Conservation (phyloP, 2,329 filamentous ascomycete species). For the Aulographum hederae region DNA sequence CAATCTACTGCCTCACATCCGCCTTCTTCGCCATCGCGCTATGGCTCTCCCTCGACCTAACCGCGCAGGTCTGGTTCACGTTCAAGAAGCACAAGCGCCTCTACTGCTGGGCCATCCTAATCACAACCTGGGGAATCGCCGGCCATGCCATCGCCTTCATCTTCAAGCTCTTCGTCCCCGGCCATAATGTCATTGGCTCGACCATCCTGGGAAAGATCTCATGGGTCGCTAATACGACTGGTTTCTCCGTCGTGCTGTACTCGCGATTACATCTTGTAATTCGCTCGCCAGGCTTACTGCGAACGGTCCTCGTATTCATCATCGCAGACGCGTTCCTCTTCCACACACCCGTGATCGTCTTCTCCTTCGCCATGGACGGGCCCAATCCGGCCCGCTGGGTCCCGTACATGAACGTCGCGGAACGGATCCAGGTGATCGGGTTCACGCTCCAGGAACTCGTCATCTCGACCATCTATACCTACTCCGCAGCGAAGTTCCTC, state of each 20-base stretch:
- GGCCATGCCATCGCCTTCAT: constrained; percentile 2
- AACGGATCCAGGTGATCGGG: constrained; percentile 2
- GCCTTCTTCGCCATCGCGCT: constrained; percentile 3
- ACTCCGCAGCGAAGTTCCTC: constrained; percentile 2
- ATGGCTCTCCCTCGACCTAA: constrained; percentile 2
- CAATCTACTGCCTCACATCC: constrained; percentile 2
- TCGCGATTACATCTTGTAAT: constrained; percentile 4
- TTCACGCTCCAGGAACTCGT: constrained; percentile 3
- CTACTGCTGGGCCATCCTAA: constrained; percentile 4
- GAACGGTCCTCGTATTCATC: constrained; percentile 2
- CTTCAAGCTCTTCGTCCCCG: constrained; percentile 2
- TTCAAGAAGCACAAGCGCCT: constrained; percentile 2
- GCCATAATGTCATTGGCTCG: constrained; percentile 1
- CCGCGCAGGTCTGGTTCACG: constrained; percentile 2
- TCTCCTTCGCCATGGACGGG: constrained; percentile 2
- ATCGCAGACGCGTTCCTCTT: constrained; percentile 1
- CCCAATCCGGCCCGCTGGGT: not conserved
- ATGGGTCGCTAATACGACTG: constrained; percentile 3
- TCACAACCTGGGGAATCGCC: constrained; percentile 3
- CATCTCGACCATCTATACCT: constrained; percentile 3
- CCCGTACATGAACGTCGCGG: constrained; percentile 1
- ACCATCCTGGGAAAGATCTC: constrained; percentile 2
- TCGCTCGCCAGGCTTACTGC: not conserved
- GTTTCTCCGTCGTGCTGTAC: constrained; percentile 3
- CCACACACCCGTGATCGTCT: constrained; percentile 3